Conservation (phyloP, 2,329 filamentous ascomycete species). For the Cladosporium sp. region DNA sequence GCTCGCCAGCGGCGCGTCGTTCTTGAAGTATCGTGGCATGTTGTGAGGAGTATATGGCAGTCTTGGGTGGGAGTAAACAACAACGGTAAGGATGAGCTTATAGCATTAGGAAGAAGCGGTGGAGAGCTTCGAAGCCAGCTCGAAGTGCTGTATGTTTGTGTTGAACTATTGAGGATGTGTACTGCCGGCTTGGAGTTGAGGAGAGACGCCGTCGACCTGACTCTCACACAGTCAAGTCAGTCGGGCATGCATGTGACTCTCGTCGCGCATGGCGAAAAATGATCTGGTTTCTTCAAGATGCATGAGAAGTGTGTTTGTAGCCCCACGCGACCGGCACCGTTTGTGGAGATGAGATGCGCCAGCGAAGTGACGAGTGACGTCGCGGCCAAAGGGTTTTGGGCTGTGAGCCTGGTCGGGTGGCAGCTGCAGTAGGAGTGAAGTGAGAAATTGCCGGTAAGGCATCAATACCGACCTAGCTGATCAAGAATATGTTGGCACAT, state of each 20-base stretch:
- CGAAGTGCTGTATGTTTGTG: neutral
- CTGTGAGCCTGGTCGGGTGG: too few relatives aligned
- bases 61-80: neutral
- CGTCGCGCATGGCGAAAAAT: neutral
- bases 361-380: slow-evolving; percentile 4
- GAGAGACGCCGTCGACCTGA: neutral
- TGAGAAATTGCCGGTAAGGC: too few relatives aligned
- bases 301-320: slow-evolving; percentile 3
- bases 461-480: too few relatives aligned
- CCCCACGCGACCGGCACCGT: slow-evolving; percentile 11
- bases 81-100: neutral
- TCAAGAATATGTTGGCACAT: too few relatives aligned
- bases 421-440: too few relatives aligned
- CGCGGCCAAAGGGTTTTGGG: neutral
- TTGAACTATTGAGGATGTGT: neutral
- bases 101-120: slow-evolving; percentile 9
- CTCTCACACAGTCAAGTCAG: neutral
- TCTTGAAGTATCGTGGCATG: slow-evolving; percentile 38
- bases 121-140: neutral
- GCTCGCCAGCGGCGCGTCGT: slow-evolving; percentile 33
- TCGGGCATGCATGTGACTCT: slow-evolving; percentile 8
- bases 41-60: slow-evolving; percentile 15
- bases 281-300: slow-evolving; percentile 2
- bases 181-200: neutral
- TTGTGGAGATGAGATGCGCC: slow-evolving; percentile 6